Conservation (phyloP, 2,329 filamentous ascomycete genomes). For the Chrysoporthe cubensis region DNA sequence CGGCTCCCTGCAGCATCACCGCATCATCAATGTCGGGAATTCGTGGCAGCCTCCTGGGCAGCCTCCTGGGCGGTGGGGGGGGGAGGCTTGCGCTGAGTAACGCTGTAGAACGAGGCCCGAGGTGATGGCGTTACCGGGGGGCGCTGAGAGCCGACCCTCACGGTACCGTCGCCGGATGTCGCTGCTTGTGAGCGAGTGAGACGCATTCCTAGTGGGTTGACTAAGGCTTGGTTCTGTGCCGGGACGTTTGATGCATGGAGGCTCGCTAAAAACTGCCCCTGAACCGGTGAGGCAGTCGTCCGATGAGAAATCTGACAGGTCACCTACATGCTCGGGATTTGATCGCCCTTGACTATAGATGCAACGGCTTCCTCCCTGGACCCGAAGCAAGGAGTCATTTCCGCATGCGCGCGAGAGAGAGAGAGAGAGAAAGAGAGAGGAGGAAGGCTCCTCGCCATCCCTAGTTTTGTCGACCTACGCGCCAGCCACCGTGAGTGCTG, state of each 20-base stretch:
- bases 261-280: constrained; percentile 25
- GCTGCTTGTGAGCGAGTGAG: no score
- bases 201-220: not conserved
- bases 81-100: constrained; percentile 4
- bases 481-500: not conserved
- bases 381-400: not conserved
- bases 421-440: not conserved
- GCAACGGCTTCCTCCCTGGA: not conserved
- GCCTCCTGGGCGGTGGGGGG: not conserved
- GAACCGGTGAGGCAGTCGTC: constrained; percentile 5
- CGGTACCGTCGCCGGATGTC: no score
- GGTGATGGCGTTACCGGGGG: no score
- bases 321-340: constrained; percentile 20
- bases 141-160: no score
- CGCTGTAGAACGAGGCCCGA: not conserved
- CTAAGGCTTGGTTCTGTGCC: not conserved
- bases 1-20: constrained; percentile 16
- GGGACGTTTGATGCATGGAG: constrained; percentile 10
- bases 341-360: not conserved
- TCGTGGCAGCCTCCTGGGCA: constrained; percentile 1
- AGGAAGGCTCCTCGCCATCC: not conserved
- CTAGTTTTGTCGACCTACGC: constrained; percentile 5
- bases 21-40: not conserved
- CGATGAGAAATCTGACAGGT: constrained; percentile 22
- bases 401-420: not conserved